Evolutionary conservation across 1,139 yeast genomes (phyloP).

Genomic region (Nakaseomyces kungkrabaensis): DNA sequence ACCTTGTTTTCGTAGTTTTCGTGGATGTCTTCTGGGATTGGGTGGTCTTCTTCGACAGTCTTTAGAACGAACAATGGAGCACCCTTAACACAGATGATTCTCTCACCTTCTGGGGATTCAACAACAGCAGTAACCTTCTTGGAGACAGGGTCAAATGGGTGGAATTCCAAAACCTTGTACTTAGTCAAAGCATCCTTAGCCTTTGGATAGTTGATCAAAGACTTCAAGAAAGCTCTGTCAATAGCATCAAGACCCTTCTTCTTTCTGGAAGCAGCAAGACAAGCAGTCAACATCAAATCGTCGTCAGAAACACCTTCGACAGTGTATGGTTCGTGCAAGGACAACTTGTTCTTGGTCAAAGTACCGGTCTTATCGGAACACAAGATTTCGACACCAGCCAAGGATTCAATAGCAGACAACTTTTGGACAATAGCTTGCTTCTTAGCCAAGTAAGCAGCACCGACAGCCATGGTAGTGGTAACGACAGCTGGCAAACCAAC

Average conservation of each 20-base stretch:
- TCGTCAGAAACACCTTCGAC: slow-evolving; percentile 98
- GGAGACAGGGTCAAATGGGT: slow-evolving; percentile 96
- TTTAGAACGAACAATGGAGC: slow-evolving; percentile 91
- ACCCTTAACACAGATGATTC: slow-evolving; percentile 95
- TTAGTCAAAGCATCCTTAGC: slow-evolving; percentile 92
- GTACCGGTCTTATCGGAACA: slow-evolving; percentile 99
- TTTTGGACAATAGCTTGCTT: slow-evolving; percentile 98
- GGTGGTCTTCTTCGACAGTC: slow-evolving; percentile 95
- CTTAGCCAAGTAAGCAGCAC: slow-evolving; percentile 98
- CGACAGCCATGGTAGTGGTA: slow-evolving; percentile 99
- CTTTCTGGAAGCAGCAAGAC: slow-evolving; percentile 98
- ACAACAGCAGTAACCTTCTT: slow-evolving; percentile 93
- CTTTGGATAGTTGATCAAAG: slow-evolving; percentile 78
- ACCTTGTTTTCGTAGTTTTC: slow-evolving; percentile 95
- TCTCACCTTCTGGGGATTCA: slow-evolving; percentile 94
- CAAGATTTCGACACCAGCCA: slow-evolving; percentile 98
- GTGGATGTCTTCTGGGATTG: slow-evolving; percentile 90
- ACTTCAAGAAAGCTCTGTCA: slow-evolving; percentile 93
- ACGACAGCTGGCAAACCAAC: slow-evolving; percentile 99
- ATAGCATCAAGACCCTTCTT: slow-evolving; percentile 98
- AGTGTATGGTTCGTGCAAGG: slow-evolving; percentile 97
- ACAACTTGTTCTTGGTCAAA: slow-evolving; percentile 92
- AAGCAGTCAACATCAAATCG: slow-evolving; percentile 94
- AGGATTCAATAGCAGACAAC: slow-evolving; percentile 94
- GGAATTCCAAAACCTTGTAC: slow-evolving; percentile 92